phyloP scores from a whole-genome alignment of 2,329 filamentous ascomycete genomes.

The Ophiobolus disseminans region DNA sequence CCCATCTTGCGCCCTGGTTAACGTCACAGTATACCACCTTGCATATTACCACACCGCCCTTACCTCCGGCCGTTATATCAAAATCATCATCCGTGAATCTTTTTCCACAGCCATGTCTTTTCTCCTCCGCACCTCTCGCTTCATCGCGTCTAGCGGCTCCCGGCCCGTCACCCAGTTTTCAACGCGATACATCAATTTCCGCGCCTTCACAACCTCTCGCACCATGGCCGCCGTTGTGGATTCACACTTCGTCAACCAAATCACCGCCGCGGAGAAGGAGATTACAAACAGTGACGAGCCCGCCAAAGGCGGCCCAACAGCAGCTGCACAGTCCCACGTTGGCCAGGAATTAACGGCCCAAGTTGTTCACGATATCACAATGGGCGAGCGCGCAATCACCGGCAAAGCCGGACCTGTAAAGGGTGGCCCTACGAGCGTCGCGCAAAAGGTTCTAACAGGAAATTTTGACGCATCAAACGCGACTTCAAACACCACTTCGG shows the following conservation, averaged over 20 bases:
- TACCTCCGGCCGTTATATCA: too few species aligned
- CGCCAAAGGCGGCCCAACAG: conserved; percentile 50
- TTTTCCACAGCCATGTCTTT: conserved; percentile 22
- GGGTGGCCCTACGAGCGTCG: conserved; percentile 50
- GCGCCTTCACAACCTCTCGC: conserved; percentile 22
- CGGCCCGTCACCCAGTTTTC: conserved; percentile 10
- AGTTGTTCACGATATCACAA: conserved; percentile 51
- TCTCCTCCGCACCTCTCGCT: conserved; percentile 19
- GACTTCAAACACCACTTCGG: conserved; percentile 5
- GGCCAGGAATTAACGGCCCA: conserved; percentile 40
- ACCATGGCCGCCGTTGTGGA: conserved; percentile 30
- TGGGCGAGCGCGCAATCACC: conserved; percentile 52
- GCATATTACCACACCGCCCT: too few species aligned
- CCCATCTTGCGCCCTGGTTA: background rate
- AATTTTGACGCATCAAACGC: conserved; percentile 1
- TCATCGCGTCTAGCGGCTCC: conserved; percentile 15
- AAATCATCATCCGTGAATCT: too few species aligned
- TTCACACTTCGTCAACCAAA: conserved; percentile 52
- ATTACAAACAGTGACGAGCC: conserved; percentile 48
- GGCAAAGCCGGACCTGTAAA: conserved; percentile 42
- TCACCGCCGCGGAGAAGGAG: conserved; percentile 51
- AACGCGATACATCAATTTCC: conserved; percentile 10
- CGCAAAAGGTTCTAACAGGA: conserved; percentile 36
- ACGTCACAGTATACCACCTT: too few species aligned
- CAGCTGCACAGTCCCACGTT: conserved; percentile 51